Percentiles rank a stretch among this genome's conserved stretches.
Conservation (phyloP, 768 basidiomycete genomes). For the Amanita phalloides region DNA sequence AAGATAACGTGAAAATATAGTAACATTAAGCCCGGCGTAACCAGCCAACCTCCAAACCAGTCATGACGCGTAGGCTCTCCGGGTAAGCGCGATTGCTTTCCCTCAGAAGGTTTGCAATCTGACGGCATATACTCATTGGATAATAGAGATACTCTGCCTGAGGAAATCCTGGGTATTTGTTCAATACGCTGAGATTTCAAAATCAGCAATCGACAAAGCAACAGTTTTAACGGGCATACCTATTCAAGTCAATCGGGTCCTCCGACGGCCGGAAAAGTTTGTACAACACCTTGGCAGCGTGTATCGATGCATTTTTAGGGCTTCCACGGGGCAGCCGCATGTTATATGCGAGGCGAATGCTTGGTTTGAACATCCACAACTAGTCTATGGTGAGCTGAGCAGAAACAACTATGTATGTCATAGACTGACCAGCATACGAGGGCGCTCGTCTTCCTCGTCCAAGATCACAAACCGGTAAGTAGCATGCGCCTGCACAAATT, state of each 20-base stretch:
- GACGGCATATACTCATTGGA: slow-evolving; percentile 66
- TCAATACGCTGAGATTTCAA: slow-evolving; percentile 33
- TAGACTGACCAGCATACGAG: slow-evolving; percentile 62
- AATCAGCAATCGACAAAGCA: neutral
- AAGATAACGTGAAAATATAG: neutral
- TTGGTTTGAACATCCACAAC: slow-evolving; percentile 96
- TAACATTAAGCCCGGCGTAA: slow-evolving; percentile 26
- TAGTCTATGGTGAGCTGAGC: slow-evolving; percentile 17
- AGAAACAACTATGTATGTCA: neutral
- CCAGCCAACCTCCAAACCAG: slow-evolving; percentile 78
- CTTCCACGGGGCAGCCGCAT: slow-evolving; percentile 42
- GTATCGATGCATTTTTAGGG: slow-evolving; percentile 49
- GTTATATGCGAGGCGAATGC: slow-evolving; percentile 68
- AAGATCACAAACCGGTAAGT: slow-evolving; percentile 84
- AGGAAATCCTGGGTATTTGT: slow-evolving; percentile 72
- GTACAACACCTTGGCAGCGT: slow-evolving; percentile 79
- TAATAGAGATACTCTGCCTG: slow-evolving; percentile 87
- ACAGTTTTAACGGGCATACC: slow-evolving; percentile 23
- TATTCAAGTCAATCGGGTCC: slow-evolving; percentile 38
- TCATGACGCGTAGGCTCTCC: slow-evolving; percentile 66
- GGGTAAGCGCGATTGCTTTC: slow-evolving; percentile 77
- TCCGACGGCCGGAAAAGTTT: slow-evolving; percentile 61
- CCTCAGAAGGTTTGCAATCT: slow-evolving; percentile 55
- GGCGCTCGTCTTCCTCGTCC: slow-evolving; percentile 79
- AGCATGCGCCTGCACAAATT: slow-evolving; percentile 86